Evolutionary conservation across 208 protist species (phyloP), one percentile per base, ranked within the genome.

Genomic region (Endotrypanum monterogeii): DNA sequence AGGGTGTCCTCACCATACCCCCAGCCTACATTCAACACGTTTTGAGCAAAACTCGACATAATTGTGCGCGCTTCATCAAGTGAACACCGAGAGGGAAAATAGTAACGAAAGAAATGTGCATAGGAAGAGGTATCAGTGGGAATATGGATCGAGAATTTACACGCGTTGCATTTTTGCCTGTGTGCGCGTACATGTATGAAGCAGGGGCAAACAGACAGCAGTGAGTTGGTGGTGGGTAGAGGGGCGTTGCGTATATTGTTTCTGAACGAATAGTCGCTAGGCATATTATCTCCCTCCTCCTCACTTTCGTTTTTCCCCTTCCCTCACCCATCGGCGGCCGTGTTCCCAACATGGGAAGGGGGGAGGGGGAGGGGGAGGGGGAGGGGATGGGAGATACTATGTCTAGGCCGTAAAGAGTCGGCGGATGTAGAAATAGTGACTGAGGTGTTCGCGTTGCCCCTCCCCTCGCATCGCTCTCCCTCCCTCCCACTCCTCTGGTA

Each of bases 1-100:
- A 71, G 63, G 1, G 63, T 18, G 23, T n/a, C 2, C 11, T 71
- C 57, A 39, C 39, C 50, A 18, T 28, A n/a, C 9, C 46, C 68
- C 74, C 68, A 70, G 23, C 44, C 20, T 2, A 71, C 3, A 37
- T 56, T 51, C 3, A 73, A 0, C 37, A 76, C 46, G 63, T 39
- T 14, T 20, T 81, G 71, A 20, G 4, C 46, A 28, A 81, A 68
- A 5, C 58, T 46, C 1, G 65, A 72, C 77, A 76, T 81, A 3
- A 7, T 0, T 0, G 7, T 35, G 23, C 1, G 28, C 39, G 65
- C 44, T 18, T 6, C 11, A 3, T 57, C 1, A 20, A 1, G 30
- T 37, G 6, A 46, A 9, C 18, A 14, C 18, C 32, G 14, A 20
- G 32, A 28, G 20, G 35, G 12, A 9, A 58, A 23, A 58, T 5